phyloP scores from a whole-genome alignment of 2,329 filamentous ascomycete genomes.

The Rasamsonia emersonii region DNA sequence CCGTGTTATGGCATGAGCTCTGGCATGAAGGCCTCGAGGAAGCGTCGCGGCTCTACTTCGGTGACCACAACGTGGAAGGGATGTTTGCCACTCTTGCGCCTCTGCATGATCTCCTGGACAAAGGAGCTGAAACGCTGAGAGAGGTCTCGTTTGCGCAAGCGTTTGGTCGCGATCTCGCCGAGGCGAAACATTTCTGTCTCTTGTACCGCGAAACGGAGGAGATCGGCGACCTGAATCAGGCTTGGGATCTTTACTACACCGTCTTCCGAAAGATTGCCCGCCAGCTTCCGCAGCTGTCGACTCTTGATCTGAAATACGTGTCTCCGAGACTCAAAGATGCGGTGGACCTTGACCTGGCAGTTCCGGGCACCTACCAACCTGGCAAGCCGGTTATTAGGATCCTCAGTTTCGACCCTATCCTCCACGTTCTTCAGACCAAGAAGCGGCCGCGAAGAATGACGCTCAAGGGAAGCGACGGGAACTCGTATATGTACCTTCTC shows the following conservation, averaged over 20 bases:
- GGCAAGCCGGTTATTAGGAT: conserved; percentile 74
- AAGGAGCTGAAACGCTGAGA: conserved; percentile 81
- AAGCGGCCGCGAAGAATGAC: conserved; percentile 87
- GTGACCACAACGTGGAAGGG: conserved; percentile 92
- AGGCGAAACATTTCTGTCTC: conserved; percentile 92
- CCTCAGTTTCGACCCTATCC: conserved; percentile 78
- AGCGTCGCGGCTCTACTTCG: conserved; percentile 92
- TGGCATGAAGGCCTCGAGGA: conserved; percentile 99
- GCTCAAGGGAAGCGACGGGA: conserved; percentile 80
- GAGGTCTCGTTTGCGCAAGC: conserved; percentile 97
- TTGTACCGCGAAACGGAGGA: conserved; percentile 85
- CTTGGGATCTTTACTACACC: conserved; percentile 98
- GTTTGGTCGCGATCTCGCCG: conserved; percentile 88
- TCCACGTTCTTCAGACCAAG: conserved; percentile 92
- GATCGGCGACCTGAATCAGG: conserved; percentile 89
- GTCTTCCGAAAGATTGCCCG: conserved; percentile 93
- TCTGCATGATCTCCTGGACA: conserved; percentile 82
- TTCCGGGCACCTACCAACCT: conserved; percentile 90
- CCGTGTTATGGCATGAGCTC: conserved; percentile 95
- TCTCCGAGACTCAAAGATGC: conserved; percentile 86
- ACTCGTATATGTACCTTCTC: conserved; percentile 76
- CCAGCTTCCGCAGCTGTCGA: conserved; percentile 86
- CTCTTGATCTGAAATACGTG: conserved; percentile 89
- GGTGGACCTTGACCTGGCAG: conserved; percentile 78
- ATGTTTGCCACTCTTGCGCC: conserved; percentile 91